Evolutionary conservation across 805 yeast species (phyloP), one percentile per base, ranked within the genome.

Genomic region (Suhomyces sp.): DNA sequence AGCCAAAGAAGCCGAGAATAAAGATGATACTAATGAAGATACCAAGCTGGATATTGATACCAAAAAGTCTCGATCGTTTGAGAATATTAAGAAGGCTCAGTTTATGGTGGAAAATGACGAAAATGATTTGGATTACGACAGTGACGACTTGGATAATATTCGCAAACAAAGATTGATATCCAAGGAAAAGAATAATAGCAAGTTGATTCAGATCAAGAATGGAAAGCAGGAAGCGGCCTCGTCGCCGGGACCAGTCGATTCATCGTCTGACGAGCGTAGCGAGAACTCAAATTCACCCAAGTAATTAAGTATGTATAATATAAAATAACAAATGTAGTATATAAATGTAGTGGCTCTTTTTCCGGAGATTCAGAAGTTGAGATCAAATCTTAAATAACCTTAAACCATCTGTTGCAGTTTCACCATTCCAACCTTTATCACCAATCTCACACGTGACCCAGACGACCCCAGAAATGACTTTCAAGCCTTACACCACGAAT

Each of bases 131-230:
- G 55, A 57, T 22, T 56, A 54, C n/a, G 54, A 47, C 17, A 55
- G 49, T 6, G 60, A 51, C 20, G 58, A 53, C 17, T 31, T 48
- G 25, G 55, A 56, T 43, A 63, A 64, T 48, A 55, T 56, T 25
- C 53, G 70, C 47, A 65, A 65, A 33, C 69, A 65, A 47, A 33
- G 69, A 22, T 50, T 65, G 19, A 57, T 65, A 3, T 65, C 68
- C 7, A 64, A 58, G 47, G 63, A 60, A 33, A 55, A 60, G 17
- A 59, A 63, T 39, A 51, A 52, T 25, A 62, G 59, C 43, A 65
- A 63, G 50, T 53, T 64, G 24, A 52, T 65, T 27, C 67, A 63
- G 40, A 65, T 65, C 21, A 59, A 59, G 39, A 55, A 61, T 50
- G 65, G 64, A 19, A 56, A 55, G 41, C 59, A 59, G 33, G 64